Conservation (phyloP, 179 eudicot species). For the Silene vulgaris region DNA sequence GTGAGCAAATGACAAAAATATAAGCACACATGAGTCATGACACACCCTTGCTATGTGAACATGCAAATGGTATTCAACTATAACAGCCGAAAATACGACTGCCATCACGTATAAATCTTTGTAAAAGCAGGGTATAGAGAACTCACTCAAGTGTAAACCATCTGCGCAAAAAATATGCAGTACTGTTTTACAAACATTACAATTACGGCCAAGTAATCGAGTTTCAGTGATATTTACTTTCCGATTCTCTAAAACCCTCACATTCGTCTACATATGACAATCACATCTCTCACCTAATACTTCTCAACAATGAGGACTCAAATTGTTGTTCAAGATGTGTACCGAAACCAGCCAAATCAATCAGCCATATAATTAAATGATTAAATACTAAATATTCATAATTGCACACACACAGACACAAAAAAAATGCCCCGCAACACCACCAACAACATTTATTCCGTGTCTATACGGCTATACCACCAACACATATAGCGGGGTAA, state of each 20-base stretch:
- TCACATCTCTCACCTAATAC: background rate
- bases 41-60: background rate
- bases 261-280: background rate
- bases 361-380: too few relatives aligned
- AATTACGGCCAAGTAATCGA: background rate
- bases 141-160: background rate
- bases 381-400: too few relatives aligned
- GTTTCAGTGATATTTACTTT: background rate
- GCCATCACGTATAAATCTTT: background rate
- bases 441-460: too few relatives aligned
- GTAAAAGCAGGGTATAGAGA: background rate
- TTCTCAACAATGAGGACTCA: too few relatives aligned
- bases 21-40: background rate
- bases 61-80: background rate
- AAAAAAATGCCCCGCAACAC: too few relatives aligned
- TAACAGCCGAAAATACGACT: background rate
- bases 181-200: background rate
- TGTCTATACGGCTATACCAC: too few relatives aligned
- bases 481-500: too few relatives aligned
- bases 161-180: too few relatives aligned
- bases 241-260: background rate
- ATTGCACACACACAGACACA: too few relatives aligned
- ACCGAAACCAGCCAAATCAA: too few relatives aligned
- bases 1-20: background rate
- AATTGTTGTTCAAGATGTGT: too few relatives aligned